A percentile compares a stretch with the other conserved stretches of the same genome.
Conservation (phyloP, 495 filamentous ascomycete genomes). For the Geoglossum glabrum region DNA sequence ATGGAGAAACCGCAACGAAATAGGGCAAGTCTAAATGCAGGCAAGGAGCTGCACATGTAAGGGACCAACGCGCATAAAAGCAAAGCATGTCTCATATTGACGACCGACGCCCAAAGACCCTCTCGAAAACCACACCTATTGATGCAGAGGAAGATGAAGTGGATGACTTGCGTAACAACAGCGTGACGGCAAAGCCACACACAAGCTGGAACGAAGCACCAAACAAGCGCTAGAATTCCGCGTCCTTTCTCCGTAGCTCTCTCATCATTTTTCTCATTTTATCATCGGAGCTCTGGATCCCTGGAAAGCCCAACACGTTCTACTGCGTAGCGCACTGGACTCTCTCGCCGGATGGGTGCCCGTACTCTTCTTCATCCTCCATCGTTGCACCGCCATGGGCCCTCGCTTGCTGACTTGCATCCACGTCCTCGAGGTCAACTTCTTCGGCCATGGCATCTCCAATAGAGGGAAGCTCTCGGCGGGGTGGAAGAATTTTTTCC, state of each 20-base stretch:
- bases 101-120: constrained; percentile 1
- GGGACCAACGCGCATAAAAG: neutral
- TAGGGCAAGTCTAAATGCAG: neutral
- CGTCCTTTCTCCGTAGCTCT: neutral
- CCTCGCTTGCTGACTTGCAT: constrained; percentile 46
- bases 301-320: neutral
- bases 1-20: neutral
- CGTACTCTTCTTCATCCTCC: constrained; percentile 75
- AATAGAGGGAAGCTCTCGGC: constrained; percentile 41
- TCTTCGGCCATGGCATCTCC: constrained; percentile 80
- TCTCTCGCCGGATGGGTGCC: constrained; percentile 65
- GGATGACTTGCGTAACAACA: neutral
- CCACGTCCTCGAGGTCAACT: constrained; percentile 61
- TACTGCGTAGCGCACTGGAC: constrained; percentile 96
- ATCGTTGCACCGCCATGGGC: constrained; percentile 54
- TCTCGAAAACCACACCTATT: constrained; percentile 1
- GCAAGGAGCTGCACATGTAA: neutral
- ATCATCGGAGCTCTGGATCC: neutral
- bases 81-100: neutral
- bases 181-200: no score
- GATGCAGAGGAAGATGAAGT: neutral
- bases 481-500: constrained; percentile 61
- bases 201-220: neutral
- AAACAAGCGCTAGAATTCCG: neutral
- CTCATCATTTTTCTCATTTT: neutral